Conservation (phyloP, 2,329 filamentous ascomycete species). For the Sclerotinia minor region DNA sequence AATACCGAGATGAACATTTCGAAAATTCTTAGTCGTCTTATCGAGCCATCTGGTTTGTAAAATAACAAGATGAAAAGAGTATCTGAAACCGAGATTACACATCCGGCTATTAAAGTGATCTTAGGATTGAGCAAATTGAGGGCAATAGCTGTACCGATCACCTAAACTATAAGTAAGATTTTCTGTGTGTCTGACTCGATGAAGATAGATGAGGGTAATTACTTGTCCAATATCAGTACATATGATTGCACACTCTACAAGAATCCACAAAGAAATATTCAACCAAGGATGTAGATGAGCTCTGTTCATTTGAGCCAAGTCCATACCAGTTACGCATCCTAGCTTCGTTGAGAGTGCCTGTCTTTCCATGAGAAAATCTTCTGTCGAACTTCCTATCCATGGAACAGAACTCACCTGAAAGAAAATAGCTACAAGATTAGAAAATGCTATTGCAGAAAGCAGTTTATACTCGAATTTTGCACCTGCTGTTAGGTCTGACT, state of each 20-base stretch:
- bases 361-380: neutral
- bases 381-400: neutral
- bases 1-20: constrained; percentile 62
- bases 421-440: constrained; percentile 56
- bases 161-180: constrained; percentile 43
- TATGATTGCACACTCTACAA: constrained; percentile 50
- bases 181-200: neutral
- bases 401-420: neutral
- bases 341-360: constrained; percentile 35
- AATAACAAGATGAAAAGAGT: constrained; percentile 67
- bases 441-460: constrained; percentile 55
- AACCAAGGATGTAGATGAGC: constrained; percentile 52
- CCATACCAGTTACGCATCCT: constrained; percentile 53
- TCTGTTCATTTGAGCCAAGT: constrained; percentile 53
- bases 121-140: constrained; percentile 63
- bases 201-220: neutral
- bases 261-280: constrained; percentile 52
- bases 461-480: constrained; percentile 53
- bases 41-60: constrained; percentile 58
- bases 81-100: constrained; percentile 65
- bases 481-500: constrained; percentile 55
- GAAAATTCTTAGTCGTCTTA: constrained; percentile 59
- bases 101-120: constrained; percentile 64
- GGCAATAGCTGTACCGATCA: constrained; percentile 70
- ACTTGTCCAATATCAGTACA: constrained; percentile 34